Base-by-base conservation (phyloP, 2,329 filamentous ascomycete genomes). In the Penicillium hordei region DNA sequence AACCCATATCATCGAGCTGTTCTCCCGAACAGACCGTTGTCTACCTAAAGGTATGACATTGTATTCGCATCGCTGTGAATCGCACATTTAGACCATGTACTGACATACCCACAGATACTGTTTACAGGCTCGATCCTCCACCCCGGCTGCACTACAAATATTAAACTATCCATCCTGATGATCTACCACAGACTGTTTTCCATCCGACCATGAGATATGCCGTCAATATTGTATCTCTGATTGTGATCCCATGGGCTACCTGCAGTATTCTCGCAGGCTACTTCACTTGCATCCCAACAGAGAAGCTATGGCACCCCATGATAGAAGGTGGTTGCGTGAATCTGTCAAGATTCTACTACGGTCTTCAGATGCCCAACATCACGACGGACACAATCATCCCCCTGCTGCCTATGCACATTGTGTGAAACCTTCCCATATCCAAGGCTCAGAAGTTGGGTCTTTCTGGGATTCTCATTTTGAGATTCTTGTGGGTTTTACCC, bases 341-440 rank as follows among this genome's bases (percentile, higher is more conserved):
- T 42, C 59, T 69, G 2, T 61, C 59, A n/a, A 60, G 64, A 33
- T 70, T 69, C 46, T 70, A 68, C 48, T 68, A 67, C 23, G 68
- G 66, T 3, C 60, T 69, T 8, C 67, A 68, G 40, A 61, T 72
- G 12, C 68, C 68, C 2, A 72, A 72, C 48, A 70, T 72, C 29
- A 54, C 64, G 1, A 71, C 68, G 9, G 69, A 72, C 58, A 65
- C 63, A 13, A 58, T 71, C n/a, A 70, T 72, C 23, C 57, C 70
- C 34, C 42, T 61, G 17, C 62, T 71, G 58, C 69, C 69, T 0
- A 64, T 72, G 55, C 61, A 58, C 21, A 58, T 62, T 8, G 63
- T 72, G 12, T 71, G 67, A 68, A 59, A 59, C 1, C 49, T 71
- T 9, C 67, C 66, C 3, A 63, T 69, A 7, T 64, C 69, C 3